Evolutionary conservation across 192 early-diverging fungal genomes (phyloP).

Genomic region (Coemansia guatemalensis): DNA sequence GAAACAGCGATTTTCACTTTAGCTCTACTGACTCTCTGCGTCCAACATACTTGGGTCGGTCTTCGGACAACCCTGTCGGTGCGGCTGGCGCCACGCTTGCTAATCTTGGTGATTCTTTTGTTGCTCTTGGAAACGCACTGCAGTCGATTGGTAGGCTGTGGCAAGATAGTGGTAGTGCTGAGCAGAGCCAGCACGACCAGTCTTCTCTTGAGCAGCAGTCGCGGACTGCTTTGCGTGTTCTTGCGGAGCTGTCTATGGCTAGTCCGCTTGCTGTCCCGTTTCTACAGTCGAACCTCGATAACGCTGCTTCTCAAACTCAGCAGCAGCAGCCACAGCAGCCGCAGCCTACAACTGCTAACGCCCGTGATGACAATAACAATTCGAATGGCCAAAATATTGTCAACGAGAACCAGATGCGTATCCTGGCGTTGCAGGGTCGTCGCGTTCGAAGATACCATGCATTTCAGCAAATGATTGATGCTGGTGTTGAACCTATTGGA

Average conservation of each 20-base stretch:
- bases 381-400: not conserved
- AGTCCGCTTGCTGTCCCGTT: conserved; percentile 27
- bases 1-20: conserved; percentile 18
- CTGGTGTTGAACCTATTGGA: not conserved
- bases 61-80: conserved; percentile 17
- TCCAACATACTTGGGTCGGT: conserved; percentile 19
- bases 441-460: conserved; percentile 2
- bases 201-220: not conserved
- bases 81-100: conserved; percentile 19
- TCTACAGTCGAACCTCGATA: conserved; percentile 6
- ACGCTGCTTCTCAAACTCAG: not conserved
- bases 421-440: not conserved
- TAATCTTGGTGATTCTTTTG: conserved; percentile 39
- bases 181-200: not conserved
- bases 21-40: not conserved
- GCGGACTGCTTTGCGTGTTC: conserved; percentile 12
- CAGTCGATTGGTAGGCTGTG: conserved; percentile 31
- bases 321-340: no score
- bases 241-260: conserved; percentile 16
- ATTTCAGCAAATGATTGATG: conserved; percentile 1
- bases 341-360: not conserved
- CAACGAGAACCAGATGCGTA: conserved; percentile 5
- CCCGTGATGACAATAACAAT: not conserved
- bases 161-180: conserved; percentile 9
- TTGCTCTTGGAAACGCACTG: conserved; percentile 38